Evolutionary conservation across 2,329 filamentous ascomycete species (phyloP), one percentile per base, ranked within the genome.

Genomic region (Fusarium sp.): DNA sequence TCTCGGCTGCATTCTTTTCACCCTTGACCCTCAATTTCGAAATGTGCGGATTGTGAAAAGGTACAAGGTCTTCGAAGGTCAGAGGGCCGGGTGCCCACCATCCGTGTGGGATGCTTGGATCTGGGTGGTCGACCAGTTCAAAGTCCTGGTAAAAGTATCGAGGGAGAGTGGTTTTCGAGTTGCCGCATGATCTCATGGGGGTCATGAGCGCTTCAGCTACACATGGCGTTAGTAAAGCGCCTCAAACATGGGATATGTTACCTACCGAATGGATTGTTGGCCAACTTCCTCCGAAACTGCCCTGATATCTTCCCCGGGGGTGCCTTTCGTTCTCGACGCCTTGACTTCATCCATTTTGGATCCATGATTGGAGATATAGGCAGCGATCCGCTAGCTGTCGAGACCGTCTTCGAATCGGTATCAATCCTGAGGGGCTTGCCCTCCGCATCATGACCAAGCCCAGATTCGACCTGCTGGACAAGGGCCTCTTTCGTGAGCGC

Each of bases 201-300:
- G 88, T 88, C 33, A 88, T 88, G 24, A 95, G 86, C 8, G 90
- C 88, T 51, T 86, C 86, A 4, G 92, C 92, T 93, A 63, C 29
- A 35, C 4, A 14, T 6, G 62, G 42, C 24, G 44, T 58, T 59
- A 69, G 64, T 31, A 16, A 7, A 11, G 7, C n/a, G 46, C 14
- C 20, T 20, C 17, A n/a, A 51, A 27, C 7, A 40, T 17, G 5
- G 14, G 4, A 16, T 12, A 42, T 8, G 11, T 16, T 9, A 14
- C 83, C 33, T 83, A 92, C 91, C 92, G 74, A 89, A 94, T 3
- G 91, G 85, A 72, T 93, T 95, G 40, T 85, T 85, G 33, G 83
- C 83, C 2, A 94, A 82, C 67, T 89, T 87, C 65, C 84, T 85
- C 76, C 92, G 89, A 67, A 94, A 89, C 3, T 85, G 81, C 14